phyloP scores from a whole-genome alignment of 331 rosid genomes.

The Dryas integrifolia region DNA sequence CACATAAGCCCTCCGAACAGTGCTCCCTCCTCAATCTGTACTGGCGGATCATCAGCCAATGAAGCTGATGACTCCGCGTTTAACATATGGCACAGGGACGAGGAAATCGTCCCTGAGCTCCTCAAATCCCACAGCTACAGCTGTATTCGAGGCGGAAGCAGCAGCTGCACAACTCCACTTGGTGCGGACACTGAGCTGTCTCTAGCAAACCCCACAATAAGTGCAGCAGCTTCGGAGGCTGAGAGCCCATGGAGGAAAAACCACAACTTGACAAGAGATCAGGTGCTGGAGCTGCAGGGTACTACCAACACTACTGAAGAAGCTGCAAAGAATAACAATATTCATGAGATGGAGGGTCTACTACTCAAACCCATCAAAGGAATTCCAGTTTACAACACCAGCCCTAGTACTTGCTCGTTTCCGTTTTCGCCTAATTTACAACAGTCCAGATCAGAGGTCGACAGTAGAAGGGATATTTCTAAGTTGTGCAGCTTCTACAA shows the following conservation, averaged over 20 bases:
- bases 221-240: conserved; percentile 34
- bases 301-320: neutral
- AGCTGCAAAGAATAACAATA: neutral
- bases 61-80: conserved; percentile 42
- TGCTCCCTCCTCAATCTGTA: conserved; percentile 49
- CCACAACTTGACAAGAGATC: neutral
- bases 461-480: conserved; percentile 9
- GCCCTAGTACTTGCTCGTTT: conserved; percentile 7
- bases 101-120: neutral
- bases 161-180: neutral
- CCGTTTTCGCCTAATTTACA: conserved; percentile 27
- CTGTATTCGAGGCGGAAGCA: conserved; percentile 32
- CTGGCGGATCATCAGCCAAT: neutral
- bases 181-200: conserved; percentile 49
- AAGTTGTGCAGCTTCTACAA: conserved; percentile 29
- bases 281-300: too few species aligned
- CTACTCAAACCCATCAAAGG: conserved; percentile 53
- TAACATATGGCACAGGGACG: conserved; percentile 43
- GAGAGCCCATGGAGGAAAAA: conserved; percentile 43
- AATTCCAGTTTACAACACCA: conserved; percentile 51
- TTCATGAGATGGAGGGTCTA: too few species aligned
- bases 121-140: conserved; percentile 45
- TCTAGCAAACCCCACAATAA: conserved; percentile 27
- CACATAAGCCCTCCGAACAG: conserved; percentile 72
- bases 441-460: neutral